Evolutionary conservation across 1,284 basidiomycete species (phyloP), one percentile per base, ranked within the genome.

Genomic region (Amylostereum areolatum): DNA sequence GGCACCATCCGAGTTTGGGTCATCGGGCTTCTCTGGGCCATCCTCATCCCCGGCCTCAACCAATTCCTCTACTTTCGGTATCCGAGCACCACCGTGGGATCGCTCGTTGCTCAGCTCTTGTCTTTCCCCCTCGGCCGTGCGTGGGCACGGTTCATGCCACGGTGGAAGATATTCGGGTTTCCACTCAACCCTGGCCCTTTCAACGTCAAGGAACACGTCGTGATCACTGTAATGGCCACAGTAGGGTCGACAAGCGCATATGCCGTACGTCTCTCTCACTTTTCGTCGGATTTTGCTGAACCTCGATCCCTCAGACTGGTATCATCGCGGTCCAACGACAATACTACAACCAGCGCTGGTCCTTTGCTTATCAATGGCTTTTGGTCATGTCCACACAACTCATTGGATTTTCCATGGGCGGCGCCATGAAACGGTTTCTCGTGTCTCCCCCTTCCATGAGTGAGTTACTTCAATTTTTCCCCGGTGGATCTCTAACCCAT

Each of bases 371-470:
- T 76, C 81, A 87, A 73, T 83, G 85, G 74, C 75, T 95, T 63
- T 66, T 95, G 37, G 78, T 92, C 28, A 81, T 97, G 71, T 85
- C 89, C 6, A 89, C 89, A 0, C 89, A 95, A 63, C 72, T 95
- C 45, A 85, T 93, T 41, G 94, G 94, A 1, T 91, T 95, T 59
- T 85, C 87, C 3, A 77, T 95, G 18, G 90, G 92, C 7, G 94
- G 94, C n/a, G 66, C 90, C 39, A 31, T 49, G 9, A 51, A 48
- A 24, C 75, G 82, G 7, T 87, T 89, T 71, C 73, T 94, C 34
- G 89, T 94, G 6, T 81, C 85, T 56, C 95, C 94, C 0, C 90
- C 93, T 0, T 87, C 88, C 0, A 92, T 97, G 89, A 89, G 83
- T 70, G 32, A 4, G 55, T 57, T 4, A 11, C 3, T 12, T 39